These are phyloP conservation scores for Pleurozium schreberi DNA, from an alignment of 225 moss, liverwort and hornwort genomes.

Conservation along the genomic window DNA sequence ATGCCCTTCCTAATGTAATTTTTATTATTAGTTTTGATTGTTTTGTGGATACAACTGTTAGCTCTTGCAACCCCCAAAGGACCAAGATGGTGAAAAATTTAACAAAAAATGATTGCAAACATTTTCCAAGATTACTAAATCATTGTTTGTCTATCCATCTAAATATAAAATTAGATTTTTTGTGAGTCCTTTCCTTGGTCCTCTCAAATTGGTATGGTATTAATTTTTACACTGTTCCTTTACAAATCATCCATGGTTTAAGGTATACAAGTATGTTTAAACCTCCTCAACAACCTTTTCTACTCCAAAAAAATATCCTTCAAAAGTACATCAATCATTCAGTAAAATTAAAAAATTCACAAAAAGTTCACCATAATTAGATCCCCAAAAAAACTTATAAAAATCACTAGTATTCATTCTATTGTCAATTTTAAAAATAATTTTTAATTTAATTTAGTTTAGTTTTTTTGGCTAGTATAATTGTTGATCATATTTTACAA, in stretches of 20 bases:
- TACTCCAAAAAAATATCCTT: not conserved
- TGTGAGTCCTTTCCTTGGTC: too few relatives aligned
- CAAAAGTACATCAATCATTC: not conserved
- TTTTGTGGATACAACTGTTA: not conserved
- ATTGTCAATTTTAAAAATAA: not conserved
- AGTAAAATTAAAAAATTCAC: not conserved
- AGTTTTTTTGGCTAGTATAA: not conserved
- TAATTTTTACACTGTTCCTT: not conserved
- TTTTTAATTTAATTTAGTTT: not conserved
- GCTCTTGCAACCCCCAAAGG: not conserved
- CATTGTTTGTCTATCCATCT: not conserved
- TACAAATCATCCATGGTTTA: not conserved
- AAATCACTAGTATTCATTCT: not conserved
- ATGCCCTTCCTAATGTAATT: not conserved
- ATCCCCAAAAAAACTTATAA: not conserved
- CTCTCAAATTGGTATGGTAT: not conserved
- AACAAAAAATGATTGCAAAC: not conserved
- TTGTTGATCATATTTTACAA: not conserved
- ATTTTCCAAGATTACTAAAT: not conserved
- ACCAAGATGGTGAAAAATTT: not conserved
- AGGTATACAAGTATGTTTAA: not conserved
- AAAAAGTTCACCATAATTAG: not conserved
- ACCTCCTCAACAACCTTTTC: not conserved
- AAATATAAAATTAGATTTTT: not conserved
- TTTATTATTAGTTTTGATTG: not conserved